Evolutionary conservation across 2,329 filamentous ascomycete genomes (phyloP), one percentile per base, ranked within the genome.

Genomic region (Fusarium setosum): DNA sequence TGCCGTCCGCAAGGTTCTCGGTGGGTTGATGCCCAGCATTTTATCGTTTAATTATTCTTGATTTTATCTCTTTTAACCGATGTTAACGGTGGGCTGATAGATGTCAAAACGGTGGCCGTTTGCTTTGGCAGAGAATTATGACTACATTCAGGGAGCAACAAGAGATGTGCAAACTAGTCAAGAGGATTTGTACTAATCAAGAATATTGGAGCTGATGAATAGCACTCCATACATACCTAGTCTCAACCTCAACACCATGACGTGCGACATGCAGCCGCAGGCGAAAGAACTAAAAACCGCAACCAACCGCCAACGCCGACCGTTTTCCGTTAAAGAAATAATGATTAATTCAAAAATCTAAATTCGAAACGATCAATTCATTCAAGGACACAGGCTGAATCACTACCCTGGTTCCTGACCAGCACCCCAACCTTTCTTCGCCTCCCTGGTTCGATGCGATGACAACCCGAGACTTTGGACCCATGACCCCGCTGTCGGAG

Each of bases 31-130:
- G 55, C 45, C 62, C 35, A 48, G 60, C 50, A 59, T 50, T 57
- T 72, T 53, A 56, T 56, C 26, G 29, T 44, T 50, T 59, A 49
- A 59, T 62, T 64, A 38, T 53, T 65, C 50, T 53, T 42, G 57
- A 44, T 44, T 63, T 71, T 31, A 58, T 53, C 53, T 56, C 42
- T 64, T 56, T 55, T 61, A 48, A 50, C 47, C 44, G 48, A 31
- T 56, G 20, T 7, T 51, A 65, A 70, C 69, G 65, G 69, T 68
- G 47, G 44, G 35, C 40, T 40, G 41, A 59, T 48, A 23, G 40
- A 40, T 45, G n/a, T 38, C 15, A 59, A 63, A 72, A 72, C 53
- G 61, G 68, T 72, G 63, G 42, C 69, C 38, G 44, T 61, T 65
- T 67, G 4, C 10, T 40, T 50, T 11, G 13, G 4, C 5, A 17